Evolutionary conservation across 2,329 filamentous ascomycete genomes (phyloP), one percentile per base, ranked within the genome.

Genomic region (Diaporthe velutina): DNA sequence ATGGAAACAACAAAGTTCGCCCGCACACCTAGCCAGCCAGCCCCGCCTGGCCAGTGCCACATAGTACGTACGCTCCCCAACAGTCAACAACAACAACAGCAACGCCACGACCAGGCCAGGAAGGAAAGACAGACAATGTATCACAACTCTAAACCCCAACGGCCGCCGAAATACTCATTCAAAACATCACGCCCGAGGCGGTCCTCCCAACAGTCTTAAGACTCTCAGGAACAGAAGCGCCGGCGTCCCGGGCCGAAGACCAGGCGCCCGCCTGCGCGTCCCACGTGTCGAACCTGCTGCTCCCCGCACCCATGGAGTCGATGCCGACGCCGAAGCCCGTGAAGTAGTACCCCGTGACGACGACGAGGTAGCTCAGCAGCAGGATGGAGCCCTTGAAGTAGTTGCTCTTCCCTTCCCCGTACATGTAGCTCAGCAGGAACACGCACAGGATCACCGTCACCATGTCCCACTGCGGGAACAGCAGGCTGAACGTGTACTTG

Each of bases 401-500:
- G 84, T 99, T 99, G 87, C 96, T 98, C 91, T 99, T 99, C 54
- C 97, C 97, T 85, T 99, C 97, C 70, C 96, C 95, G 80, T 98
- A 98, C 88, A 99, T 96, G 87, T 98, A 98, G 80, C 95, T 98
- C 78, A 99, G 91, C 73, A 99, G 86, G 86, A 99, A 98, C 25
- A 99, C 95, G 80, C 96, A 98, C 22, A 99, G 86, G 75, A 98
- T 98, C 22, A 98, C 95, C 0, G 95, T 98, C 17, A 98, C 93
- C 95, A 99, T 97, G 83, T 99, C 97, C 96, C 96, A 99, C 83
- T 99, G 97, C 1, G 97, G 97, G 86, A 99, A 98, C 58, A 98
- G 95, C 45, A 99, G 90, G 48, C 92, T 94, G 83, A 97, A 97
- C 0, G 92, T 94, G 81, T 93, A 93, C 75, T 88, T 82, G 15